Evolutionary conservation across 192 early-diverging fungal genomes (phyloP).

Genomic region (Jimgerdemannia lactiflua): DNA sequence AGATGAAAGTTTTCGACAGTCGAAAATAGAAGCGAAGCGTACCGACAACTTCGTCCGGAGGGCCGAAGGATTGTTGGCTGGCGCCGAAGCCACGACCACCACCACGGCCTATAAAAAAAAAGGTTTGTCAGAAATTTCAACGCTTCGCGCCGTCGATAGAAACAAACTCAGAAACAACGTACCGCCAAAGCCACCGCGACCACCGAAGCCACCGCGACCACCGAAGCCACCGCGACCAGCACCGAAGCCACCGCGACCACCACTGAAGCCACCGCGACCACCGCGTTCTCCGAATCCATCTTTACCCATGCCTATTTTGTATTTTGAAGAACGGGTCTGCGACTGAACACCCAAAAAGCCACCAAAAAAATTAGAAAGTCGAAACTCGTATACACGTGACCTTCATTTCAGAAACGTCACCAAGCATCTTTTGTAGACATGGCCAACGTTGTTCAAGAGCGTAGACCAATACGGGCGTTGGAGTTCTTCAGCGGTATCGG

Average conservation of each 20-base stretch:
- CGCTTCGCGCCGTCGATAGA: neutral
- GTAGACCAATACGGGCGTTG: constrained; percentile 38
- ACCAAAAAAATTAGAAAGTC: too few species aligned
- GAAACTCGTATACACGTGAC: too few species aligned
- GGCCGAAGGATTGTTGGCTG: constrained; percentile 57
- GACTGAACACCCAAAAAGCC: too few species aligned
- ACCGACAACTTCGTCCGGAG: constrained; percentile 75
- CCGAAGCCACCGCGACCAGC: constrained; percentile 33
- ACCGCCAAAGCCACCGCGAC: constrained; percentile 25
- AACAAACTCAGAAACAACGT: neutral
- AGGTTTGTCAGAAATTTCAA: neutral
- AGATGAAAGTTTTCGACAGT: neutral
- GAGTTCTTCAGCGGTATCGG: constrained; percentile 75
- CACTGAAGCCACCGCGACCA: constrained; percentile 38
- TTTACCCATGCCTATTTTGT: constrained; percentile 20
- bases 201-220: constrained; percentile 42
- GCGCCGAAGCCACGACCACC: constrained; percentile 30
- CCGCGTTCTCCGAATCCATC: constrained; percentile 24
- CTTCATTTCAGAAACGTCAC: too few species aligned
- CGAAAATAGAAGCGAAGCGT: constrained; percentile 6
- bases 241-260: constrained; percentile 43
- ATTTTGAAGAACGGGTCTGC: too few species aligned
- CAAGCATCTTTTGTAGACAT: too few species aligned
- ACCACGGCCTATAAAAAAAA: constrained; percentile 29
- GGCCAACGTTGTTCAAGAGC: too few species aligned